phyloP scores from a whole-genome alignment of 306 rosid genomes.

The Cajanus cajan region DNA sequence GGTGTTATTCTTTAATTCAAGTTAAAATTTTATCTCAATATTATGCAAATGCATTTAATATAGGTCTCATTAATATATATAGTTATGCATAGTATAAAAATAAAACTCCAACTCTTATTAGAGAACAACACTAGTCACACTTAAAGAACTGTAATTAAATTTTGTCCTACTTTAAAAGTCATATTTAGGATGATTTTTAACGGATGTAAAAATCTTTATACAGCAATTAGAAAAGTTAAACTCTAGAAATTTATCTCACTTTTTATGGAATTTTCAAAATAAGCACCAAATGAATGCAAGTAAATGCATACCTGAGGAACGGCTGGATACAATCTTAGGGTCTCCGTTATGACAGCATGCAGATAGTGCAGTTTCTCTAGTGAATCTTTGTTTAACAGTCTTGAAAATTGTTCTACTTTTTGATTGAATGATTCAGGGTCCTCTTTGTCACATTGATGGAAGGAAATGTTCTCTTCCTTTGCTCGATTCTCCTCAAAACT shows the following conservation, averaged over 20 bases:
- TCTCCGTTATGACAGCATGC: constrained; percentile 91
- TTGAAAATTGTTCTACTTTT: constrained; percentile 62
- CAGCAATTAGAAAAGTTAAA: too few species aligned
- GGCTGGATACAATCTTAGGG: constrained; percentile 87
- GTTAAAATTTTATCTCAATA: too few species aligned
- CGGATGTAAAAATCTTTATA: too few species aligned
- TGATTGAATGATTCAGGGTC: constrained; percentile 57
- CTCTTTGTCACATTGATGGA: constrained; percentile 45
- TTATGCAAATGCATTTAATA: too few species aligned
- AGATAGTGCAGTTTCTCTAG: constrained; percentile 61
- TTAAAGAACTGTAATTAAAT: too few species aligned
- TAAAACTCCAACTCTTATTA: too few species aligned
- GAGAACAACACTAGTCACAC: too few species aligned
- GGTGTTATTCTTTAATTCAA: too few species aligned
- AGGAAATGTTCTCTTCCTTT: constrained; percentile 50
- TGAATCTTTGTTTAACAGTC: constrained; percentile 67
- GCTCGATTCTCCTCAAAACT: constrained; percentile 64
- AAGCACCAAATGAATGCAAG: not conserved
- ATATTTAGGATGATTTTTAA: too few species aligned
- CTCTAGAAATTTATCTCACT: not conserved
- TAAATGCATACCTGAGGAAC: constrained; percentile 78
- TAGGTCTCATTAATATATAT: too few species aligned
- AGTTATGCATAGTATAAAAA: too few species aligned
- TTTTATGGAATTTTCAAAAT: not conserved
- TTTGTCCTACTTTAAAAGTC: too few species aligned